Base-by-base conservation (phyloP, 371 early-diverging fungal genomes). In the Phascolomyces articulosus region DNA sequence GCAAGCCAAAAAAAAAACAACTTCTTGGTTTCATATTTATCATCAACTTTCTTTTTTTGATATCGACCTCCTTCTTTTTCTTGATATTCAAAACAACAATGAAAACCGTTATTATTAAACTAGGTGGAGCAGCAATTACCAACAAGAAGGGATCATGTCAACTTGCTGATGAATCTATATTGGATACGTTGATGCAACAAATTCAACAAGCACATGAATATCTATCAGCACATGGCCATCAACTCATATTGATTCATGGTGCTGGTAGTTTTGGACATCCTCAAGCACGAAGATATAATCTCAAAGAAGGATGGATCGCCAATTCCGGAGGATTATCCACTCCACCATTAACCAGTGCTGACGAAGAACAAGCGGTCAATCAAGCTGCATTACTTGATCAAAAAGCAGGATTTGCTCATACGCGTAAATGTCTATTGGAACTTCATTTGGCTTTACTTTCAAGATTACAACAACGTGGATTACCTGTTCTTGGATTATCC, bases 201-300 rank as follows among this genome's bases (percentile, higher is more conserved):
- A 65, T 82, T 16, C 66, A 60, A 18, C 8, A 18, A 4, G 79
- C 76, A 1, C 73, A 77, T 40, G 10, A 60, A 2, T 24, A 15
- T 26, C 62, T 78, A 7, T 41, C 56, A 21, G 53, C 62, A 10
- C 21, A 54, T 4, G 73, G 75, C 11, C 63, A 78, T 40, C 65
- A 59, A 18, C 53, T 82, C 3, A 66, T 82, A 11, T 60, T 82
- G 4, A 61, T 83, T 29, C 83, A 83, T 59, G 83, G 83, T 15
- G 83, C 77, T 23, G 83, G 83, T 26, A 78, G 80, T 55, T 83
- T 80, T 71, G 83, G 80, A 9, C 83, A 83, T 60, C 83, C 83
- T 20, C 80, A 76, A 53, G 83, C 80, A 1, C 72, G 64, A 18
- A 47, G 69, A 62, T 76, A 76, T 44, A 47, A 62, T 34, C 55